Conservation (phyloP, 2,329 filamentous ascomycete species). For the Lachnellula suecica region DNA sequence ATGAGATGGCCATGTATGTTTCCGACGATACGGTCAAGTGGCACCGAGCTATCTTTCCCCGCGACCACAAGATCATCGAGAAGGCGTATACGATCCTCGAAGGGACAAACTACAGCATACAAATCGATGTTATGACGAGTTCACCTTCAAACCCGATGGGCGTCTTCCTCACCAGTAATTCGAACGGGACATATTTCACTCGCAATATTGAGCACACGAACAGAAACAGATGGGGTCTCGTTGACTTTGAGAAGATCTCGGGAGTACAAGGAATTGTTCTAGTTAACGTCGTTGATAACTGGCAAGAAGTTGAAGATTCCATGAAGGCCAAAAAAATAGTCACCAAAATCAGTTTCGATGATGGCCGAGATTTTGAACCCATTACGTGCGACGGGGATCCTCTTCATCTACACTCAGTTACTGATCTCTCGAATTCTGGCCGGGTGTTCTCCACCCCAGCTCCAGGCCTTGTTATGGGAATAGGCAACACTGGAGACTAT, state of each 20-base stretch:
- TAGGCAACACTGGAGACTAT: slow-evolving; percentile 81
- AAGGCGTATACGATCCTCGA: slow-evolving; percentile 92
- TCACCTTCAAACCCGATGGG: slow-evolving; percentile 72
- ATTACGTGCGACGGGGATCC: slow-evolving; percentile 64
- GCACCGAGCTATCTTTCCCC: slow-evolving; percentile 89
- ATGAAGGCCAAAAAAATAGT: slow-evolving; percentile 63
- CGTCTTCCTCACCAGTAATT: slow-evolving; percentile 91
- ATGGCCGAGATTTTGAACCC: slow-evolving; percentile 80
- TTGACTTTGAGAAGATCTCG: slow-evolving; percentile 94
- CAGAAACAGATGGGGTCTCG: slow-evolving; percentile 69
- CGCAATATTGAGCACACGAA: slow-evolving; percentile 92
- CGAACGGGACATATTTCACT: slow-evolving; percentile 94
- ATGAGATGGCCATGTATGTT: slow-evolving; percentile 90
- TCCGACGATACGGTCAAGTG: slow-evolving; percentile 80
- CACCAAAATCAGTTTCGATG: slow-evolving; percentile 90
- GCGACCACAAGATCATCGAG: slow-evolving; percentile 76
- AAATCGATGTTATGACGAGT: slow-evolving; percentile 85
- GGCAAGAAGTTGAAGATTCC: slow-evolving; percentile 65
- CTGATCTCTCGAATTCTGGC: slow-evolving; percentile 77
- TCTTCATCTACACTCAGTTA: slow-evolving; percentile 91
- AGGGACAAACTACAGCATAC: slow-evolving; percentile 96
- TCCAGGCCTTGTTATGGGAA: slow-evolving; percentile 89
- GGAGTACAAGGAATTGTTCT: slow-evolving; percentile 91
- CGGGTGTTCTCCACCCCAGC: slow-evolving; percentile 91
- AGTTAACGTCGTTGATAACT: slow-evolving; percentile 87